These are phyloP conservation scores for Penicillium sp. DNA, from an alignment of 2,329 filamentous ascomycete genomes.

Conservation along the genomic window DNA sequence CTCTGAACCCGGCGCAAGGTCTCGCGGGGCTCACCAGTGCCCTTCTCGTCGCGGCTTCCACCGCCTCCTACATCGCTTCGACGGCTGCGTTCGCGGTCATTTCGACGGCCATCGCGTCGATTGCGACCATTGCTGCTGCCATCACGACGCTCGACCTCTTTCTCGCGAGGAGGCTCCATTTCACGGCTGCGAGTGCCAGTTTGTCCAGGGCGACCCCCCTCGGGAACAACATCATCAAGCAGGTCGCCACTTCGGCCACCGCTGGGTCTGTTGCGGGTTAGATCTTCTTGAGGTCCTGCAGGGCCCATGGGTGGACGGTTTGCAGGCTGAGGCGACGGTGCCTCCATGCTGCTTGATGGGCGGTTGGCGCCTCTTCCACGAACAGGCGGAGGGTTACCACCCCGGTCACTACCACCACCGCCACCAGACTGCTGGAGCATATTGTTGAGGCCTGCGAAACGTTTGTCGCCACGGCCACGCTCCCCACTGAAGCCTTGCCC, in stretches of 20 bases:
- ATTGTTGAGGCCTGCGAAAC: conserved; percentile 48
- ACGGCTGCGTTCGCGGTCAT: conserved; percentile 37
- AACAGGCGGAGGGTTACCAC: conserved; percentile 34
- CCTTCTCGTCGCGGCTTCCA: conserved; percentile 21
- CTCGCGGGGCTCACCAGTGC: conserved; percentile 31
- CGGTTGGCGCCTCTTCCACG: conserved; percentile 42
- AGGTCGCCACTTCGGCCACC: conserved; percentile 32
- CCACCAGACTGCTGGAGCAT: conserved; percentile 46
- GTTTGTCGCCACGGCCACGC: conserved; percentile 45
- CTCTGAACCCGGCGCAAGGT: conserved; percentile 31
- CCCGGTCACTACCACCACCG: conserved; percentile 30
- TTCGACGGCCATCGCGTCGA: conserved; percentile 37
- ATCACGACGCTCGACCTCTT: conserved; percentile 32
- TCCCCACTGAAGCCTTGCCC: conserved; percentile 36
- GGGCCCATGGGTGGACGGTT: conserved; percentile 34
- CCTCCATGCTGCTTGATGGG: conserved; percentile 32
- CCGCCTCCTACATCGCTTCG: conserved; percentile 30
- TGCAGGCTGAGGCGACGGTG: conserved; percentile 30
- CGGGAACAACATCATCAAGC: conserved; percentile 33
- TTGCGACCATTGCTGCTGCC: conserved; percentile 25
- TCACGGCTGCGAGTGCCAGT: conserved; percentile 22
- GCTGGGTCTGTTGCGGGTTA: conserved; percentile 28
- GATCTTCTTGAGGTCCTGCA: conserved; percentile 30
- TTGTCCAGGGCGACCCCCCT: conserved; percentile 34
- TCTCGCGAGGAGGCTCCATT: conserved; percentile 30